Base-by-base conservation (phyloP, 75 land plant genomes). In the Sequoia sempervirens region DNA sequence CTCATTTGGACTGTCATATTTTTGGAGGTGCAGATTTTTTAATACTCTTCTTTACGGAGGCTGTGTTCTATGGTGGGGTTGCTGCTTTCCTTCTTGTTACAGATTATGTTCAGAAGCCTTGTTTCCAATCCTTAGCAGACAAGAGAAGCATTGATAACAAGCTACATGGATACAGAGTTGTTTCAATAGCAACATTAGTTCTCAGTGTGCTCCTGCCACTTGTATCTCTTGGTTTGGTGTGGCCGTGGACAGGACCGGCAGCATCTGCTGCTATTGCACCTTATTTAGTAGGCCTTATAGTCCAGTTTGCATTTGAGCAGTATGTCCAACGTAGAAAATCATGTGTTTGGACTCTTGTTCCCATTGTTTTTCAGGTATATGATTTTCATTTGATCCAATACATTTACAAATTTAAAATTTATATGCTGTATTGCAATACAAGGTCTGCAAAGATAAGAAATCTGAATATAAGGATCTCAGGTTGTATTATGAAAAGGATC, bases 221-320 rank as follows among this genome's bases (percentile, higher is more conserved):
- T 80, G 91, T 92, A 68, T 90, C 95, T 53, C 92, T 97, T 92
- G 96, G 92, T 45, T 84, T 96, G 80, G 96, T 96, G 41, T 97
- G 99, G 99, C 96, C 98, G n/a, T 97, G 96, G 95, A 97, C 96
- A 56, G 99, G 99, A 28, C 99, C 99, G 28, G 99, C 99, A 69
- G 99, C 98, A 47, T 95, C 96, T 73, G 99, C 99, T 75, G 97
- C 99, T 78, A 89, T 97, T 68, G 90, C 94, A 61, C 99, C 99
- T 26, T 96, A 97, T 85, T 73, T 97, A 30, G 91, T 93, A 76
- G 98, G 99, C 20, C 88, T 97, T 82, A 94, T 90, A 85, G 98
- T 97, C 28, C 99, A 97, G 81, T 94, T 94, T 90, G 92, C 90
- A 58, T 92, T 95, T 84, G 99, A 97, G 89, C 94, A 93, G 88